phyloP scores from a whole-genome alignment of 2,329 filamentous ascomycete species.

The Colletotrichum plurivorum region DNA sequence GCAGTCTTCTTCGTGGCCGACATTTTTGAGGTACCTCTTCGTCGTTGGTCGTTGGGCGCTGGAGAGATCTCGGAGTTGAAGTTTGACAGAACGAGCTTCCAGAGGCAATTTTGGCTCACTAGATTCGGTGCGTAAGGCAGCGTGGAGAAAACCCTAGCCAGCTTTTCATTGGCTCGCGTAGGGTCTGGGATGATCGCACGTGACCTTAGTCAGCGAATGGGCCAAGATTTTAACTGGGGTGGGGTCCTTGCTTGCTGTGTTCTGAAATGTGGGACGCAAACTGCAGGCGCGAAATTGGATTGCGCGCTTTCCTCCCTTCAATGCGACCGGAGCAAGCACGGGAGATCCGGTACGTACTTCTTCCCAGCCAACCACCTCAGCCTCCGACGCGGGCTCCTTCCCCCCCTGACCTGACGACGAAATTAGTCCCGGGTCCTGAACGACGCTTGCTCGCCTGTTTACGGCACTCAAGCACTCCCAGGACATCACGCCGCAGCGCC shows the following conservation, averaged over 20 bases:
- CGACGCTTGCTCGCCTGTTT: slow-evolving; percentile 38
- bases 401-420: slow-evolving; percentile 40
- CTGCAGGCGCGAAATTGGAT: slow-evolving; percentile 10
- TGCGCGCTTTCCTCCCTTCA: slow-evolving; percentile 15
- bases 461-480: slow-evolving; percentile 25
- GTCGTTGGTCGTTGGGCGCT: slow-evolving; percentile 39
- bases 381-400: slow-evolving; percentile 11
- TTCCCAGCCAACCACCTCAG: background rate
- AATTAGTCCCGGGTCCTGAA: slow-evolving; percentile 35
- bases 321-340: background rate
- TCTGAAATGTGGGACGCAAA: slow-evolving; percentile 6
- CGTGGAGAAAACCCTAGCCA: background rate
- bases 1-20: slow-evolving; percentile 74
- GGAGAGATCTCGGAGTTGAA: slow-evolving; percentile 21
- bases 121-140: background rate
- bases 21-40: slow-evolving; percentile 64
- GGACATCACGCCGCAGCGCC: slow-evolving; percentile 34
- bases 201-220: slow-evolving; percentile 2
- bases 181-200: background rate
- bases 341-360: slow-evolving; percentile 24
- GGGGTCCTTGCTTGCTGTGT: background rate
- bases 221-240: background rate
- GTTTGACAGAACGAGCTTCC: slow-evolving; percentile 33
- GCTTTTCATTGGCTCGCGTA: slow-evolving; percentile 28
- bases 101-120: slow-evolving; percentile 16